A percentile compares a stretch with the other conserved stretches of the same genome.
phyloP scores from a whole-genome alignment of 345 rosid species.

The Boechera retrofracta region DNA sequence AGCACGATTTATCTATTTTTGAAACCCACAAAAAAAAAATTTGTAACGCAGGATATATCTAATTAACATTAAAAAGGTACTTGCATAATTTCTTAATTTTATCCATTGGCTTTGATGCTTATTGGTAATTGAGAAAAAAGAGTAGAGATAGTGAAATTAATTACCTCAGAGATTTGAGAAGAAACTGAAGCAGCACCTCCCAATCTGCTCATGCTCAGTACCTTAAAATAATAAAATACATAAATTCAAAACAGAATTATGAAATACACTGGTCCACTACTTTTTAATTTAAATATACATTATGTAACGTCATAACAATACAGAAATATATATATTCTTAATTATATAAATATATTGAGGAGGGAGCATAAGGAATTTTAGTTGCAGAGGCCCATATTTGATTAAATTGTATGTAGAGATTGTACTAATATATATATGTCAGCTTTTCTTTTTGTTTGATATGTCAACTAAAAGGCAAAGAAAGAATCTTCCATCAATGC shows the following conservation, averaged over 20 bases:
- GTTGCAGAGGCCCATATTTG: slow-evolving; percentile 42
- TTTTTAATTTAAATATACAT: not conserved
- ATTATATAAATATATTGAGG: not conserved
- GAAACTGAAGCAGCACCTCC: slow-evolving; percentile 91
- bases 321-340: not conserved
- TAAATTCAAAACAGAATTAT: slow-evolving; percentile 1
- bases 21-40: too few relatives aligned
- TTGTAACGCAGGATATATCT: not conserved
- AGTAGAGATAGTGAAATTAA: not conserved
- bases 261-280: slow-evolving; percentile 13
- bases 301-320: slow-evolving; percentile 8
- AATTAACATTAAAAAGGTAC: not conserved
- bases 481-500: slow-evolving; percentile 39
- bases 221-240: slow-evolving; percentile 55
- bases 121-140: not conserved
- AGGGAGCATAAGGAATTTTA: slow-evolving; percentile 46
- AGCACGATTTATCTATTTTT: not conserved
- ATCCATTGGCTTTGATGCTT: not conserved
- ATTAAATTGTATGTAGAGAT: slow-evolving; percentile 25
- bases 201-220: slow-evolving; percentile 94
- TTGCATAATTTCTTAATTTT: not conserved
- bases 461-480: slow-evolving; percentile 44
- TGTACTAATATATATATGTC: slow-evolving; percentile 30
- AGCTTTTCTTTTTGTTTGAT: slow-evolving; percentile 37
- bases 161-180: slow-evolving; percentile 88